Conservation (phyloP, 257 asterid genomes). For the Solanum habrochaites region DNA sequence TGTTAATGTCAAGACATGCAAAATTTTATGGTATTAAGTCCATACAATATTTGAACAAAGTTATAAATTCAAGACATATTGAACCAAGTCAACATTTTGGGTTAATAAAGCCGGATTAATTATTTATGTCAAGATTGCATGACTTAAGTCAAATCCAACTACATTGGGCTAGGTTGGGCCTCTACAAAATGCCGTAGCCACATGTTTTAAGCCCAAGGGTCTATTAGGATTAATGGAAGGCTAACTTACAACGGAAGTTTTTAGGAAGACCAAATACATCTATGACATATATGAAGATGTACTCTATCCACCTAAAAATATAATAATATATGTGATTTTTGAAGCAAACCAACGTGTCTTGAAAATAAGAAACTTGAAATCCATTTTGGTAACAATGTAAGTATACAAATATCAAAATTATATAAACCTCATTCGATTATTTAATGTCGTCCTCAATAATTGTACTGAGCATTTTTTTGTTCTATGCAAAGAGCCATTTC, state of each 20-base stretch:
- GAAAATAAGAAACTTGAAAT: neutral
- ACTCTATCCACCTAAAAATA: neutral
- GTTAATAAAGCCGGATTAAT: too few species aligned
- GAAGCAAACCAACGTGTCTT: neutral
- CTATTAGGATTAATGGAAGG: neutral
- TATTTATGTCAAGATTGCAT: neutral
- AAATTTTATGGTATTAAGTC: neutral
- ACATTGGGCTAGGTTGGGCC: neutral
- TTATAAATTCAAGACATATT: neutral
- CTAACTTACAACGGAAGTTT: too few species aligned
- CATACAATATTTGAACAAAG: neutral
- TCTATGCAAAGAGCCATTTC: slow-evolving; percentile 24
- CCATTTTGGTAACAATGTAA: neutral
- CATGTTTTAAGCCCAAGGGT: neutral
- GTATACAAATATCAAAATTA: neutral
- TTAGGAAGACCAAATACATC: neutral
- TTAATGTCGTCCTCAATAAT: neutral
- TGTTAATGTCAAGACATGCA: neutral
- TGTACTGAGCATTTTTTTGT: slow-evolving; percentile 14
- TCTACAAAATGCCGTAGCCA: neutral
- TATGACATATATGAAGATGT: neutral
- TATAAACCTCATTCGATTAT: neutral
- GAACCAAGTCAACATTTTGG: neutral
- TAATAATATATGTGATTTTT: neutral
- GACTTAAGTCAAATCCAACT: neutral